phyloP scores from a whole-genome alignment of 2,329 filamentous ascomycete species.

The Aspergillus felis region DNA sequence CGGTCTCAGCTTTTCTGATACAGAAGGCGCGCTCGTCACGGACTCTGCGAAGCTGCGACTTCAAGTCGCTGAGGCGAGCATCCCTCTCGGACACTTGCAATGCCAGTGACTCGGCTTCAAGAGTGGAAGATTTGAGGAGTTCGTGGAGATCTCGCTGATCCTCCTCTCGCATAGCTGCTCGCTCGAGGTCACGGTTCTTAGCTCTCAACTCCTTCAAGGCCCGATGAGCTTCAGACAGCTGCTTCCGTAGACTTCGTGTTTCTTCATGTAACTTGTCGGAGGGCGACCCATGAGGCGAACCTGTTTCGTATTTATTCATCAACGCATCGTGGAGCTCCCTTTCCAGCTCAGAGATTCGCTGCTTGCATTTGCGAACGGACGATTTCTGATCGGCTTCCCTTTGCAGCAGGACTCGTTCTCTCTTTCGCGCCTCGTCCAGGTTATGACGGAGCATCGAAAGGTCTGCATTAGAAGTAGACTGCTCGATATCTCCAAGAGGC shows the following conservation, averaged over 20 bases:
- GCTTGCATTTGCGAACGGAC: conserved; percentile 59
- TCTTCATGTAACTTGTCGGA: conserved; percentile 47
- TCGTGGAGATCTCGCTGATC: conserved; percentile 44
- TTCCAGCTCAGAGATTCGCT: conserved; percentile 64
- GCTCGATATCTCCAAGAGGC: conserved; percentile 37
- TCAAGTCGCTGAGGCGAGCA: conserved; percentile 55
- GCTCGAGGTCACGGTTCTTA: conserved; percentile 49
- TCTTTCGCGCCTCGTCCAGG: conserved; percentile 61
- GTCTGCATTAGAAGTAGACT: conserved; percentile 41
- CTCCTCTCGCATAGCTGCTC: conserved; percentile 45
- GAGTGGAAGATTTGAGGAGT: conserved; percentile 44
- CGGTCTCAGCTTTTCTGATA: conserved; percentile 38
- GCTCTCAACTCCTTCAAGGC: conserved; percentile 53
- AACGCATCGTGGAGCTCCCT: conserved; percentile 61
- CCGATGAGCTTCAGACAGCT: conserved; percentile 59
- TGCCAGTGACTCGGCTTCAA: conserved; percentile 63
- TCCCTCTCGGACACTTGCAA: conserved; percentile 68
- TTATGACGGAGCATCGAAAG: conserved; percentile 60
- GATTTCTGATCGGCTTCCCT: conserved; percentile 64
- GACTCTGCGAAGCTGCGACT: conserved; percentile 61
- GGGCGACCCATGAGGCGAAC: conserved; percentile 52
- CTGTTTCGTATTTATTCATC: conserved; percentile 48
- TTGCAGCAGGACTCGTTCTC: conserved; percentile 61
- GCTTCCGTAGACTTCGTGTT: conserved; percentile 55
- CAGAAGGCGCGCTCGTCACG: conserved; percentile 45